Base-by-base conservation (phyloP, 768 basidiomycete species). In the Sporobolomyces pararoseus region DNA sequence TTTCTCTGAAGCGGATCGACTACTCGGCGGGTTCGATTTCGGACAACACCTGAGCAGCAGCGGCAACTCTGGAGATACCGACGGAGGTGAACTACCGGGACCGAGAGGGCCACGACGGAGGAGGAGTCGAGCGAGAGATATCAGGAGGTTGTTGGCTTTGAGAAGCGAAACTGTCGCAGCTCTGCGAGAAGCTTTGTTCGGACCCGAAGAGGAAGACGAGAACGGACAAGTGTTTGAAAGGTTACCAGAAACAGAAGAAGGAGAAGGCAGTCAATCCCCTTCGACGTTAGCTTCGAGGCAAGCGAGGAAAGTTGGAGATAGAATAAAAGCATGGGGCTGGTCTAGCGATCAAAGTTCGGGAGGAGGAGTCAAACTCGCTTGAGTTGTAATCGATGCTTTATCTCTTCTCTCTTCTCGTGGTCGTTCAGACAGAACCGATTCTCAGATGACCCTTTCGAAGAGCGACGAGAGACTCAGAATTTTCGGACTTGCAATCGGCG, bases 1-100 rank as follows among this genome's bases (percentile, higher is more conserved):
- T 23, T 70, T 70, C 37, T 50, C 46, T 6, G 69, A 70, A 54
- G 52, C 61, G 13, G 69, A 70, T 60, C 69, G 54, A 23, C 50
- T 70, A 9, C 64, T 70, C 46, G 69, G 69, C 29, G 59, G 59
- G 19, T 61, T 61, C 46, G 59, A 61, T 23, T 61, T 61, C 31
- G 59, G 44, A 13, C 44, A 49, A 3, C 31, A 25, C n/a, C n/a
- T n/a, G n/a, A n/a, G n/a, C n/a, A n/a, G n/a, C n/a, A n/a, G n/a
- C n/a, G n/a, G n/a, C 31, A n/a, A 29, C 13, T 14, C 59, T 27
- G n/a, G n/a, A n/a, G n/a, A n/a, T n/a, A 35, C 23, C 4, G 59
- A 49, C 21, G 59, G 25, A 19, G 66, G 44, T 12, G 32, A 50
- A 49, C 31, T 49, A 17, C 44, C 65, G 12, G 46, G 49, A 44